Evolutionary conservation across 257 asterid species (phyloP), one percentile per base, ranked within the genome.

Genomic region (Agastache rugosa): DNA sequence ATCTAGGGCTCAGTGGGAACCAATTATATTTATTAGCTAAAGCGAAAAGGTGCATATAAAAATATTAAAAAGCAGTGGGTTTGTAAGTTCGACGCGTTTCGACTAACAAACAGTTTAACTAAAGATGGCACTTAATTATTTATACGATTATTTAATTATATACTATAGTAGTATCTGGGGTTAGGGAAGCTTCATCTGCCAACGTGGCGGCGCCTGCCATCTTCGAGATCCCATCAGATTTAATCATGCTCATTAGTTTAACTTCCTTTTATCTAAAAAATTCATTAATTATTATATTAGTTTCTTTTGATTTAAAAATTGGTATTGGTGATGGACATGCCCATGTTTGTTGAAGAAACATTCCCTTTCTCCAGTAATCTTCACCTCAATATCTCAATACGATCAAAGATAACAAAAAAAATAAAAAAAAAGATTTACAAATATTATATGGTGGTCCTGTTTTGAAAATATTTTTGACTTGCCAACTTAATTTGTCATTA

Each of bases 151-250:
- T 2, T 8, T 62, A 1, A n/a, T 16, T 48, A n/a, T n/a, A n/a
- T n/a, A n/a, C n/a, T n/a, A n/a, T 6, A 15, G 22, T 48, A 47
- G 4, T 3, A 20, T 60, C 9, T 34, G 34, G 50, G 10, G 11
- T 12, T 16, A 19, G 2, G 66, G 70, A 79, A 70, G 71, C 77
- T 75, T 75, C 82, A 72, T 68, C 37, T 61, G 79, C 78, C 77
- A 69, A 44, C 64, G 63, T 74, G 82, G 76, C 79, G 65, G 51
- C 75, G 51, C 51, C 47, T 74, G 34, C 55, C 67, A 51, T 20
- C 27, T 53, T 22, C 3, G 16, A n/a, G n/a, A n/a, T n/a, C n/a
- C n/a, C n/a, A 1, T 29, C 4, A 56, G 66, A 74, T 48, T 71
- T 25, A 54, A 73, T 50, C 34, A 17, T 71, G 51, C 39, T 42